A percentile compares a stretch with the other conserved stretches of the same genome.
Evolutionary conservation across 1,284 basidiomycete genomes (phyloP).

Genomic region (Ceratobasidium papillatum): DNA sequence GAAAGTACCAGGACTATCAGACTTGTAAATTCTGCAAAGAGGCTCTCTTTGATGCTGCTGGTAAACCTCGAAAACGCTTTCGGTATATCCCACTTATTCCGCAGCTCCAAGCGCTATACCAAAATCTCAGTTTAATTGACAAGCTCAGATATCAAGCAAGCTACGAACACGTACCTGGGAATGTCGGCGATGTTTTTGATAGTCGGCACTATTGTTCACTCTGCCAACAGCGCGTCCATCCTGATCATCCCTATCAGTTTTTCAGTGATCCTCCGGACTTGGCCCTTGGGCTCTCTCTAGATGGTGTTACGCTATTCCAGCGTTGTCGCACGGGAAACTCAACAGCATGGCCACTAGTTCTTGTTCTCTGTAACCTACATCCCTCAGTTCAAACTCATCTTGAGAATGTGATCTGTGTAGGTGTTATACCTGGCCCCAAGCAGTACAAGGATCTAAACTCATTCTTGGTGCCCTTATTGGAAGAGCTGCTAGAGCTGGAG

Average conservation of each 20-base stretch:
- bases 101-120: conserved; percentile 49
- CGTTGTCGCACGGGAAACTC: conserved; percentile 43
- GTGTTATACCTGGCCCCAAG: conserved; percentile 53
- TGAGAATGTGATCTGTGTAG: conserved; percentile 49
- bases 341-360: conserved; percentile 47
- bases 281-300: conserved; percentile 50
- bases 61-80: conserved; percentile 46
- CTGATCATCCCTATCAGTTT: conserved; percentile 45
- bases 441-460: conserved; percentile 50
- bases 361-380: conserved; percentile 51
- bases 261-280: conserved; percentile 51
- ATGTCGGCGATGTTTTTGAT: conserved; percentile 52
- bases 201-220: conserved; percentile 48
- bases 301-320: conserved; percentile 51
- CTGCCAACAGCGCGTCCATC: conserved; percentile 45
- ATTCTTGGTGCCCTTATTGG: conserved; percentile 50
- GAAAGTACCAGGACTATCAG: conserved; percentile 46
- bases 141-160: conserved; percentile 47
- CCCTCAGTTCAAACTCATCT: conserved; percentile 49
- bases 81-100: conserved; percentile 53
- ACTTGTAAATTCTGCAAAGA: conserved; percentile 52
- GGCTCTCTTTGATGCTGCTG: conserved; percentile 45
- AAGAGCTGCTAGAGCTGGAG: conserved; percentile 50
- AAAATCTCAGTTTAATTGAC: conserved; percentile 44
- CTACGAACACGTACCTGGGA: conserved; percentile 29